Evolutionary conservation across 164 flowering plant species (phyloP), one percentile per base, ranked within the genome.

Genomic region (Vitis amurensis): DNA sequence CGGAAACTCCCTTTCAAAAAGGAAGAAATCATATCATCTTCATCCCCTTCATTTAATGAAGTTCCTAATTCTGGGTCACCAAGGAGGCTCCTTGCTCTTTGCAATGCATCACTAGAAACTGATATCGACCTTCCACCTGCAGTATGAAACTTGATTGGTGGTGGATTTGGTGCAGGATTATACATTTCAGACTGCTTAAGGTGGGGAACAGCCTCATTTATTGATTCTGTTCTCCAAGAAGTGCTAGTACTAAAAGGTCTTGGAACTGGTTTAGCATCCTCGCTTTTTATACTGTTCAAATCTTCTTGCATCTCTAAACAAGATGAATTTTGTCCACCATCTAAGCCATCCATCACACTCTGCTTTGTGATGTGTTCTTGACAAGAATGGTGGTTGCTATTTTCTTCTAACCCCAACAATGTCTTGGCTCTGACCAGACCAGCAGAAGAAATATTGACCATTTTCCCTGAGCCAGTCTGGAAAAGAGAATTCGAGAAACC

Each of bases 61-160:
- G 19, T 63, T 50, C 82, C 89, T 44, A 85, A 55, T 60, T 89
- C 97, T 19, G 88, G 79, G 47, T 88, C 91, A 67, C 97, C 94
- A 57, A 96, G 99, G 76, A 96, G 91, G 69, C 88, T 91, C 77
- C 80, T 87, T 60, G 98, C 98, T 55, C 95, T 95, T 75, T 87
- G 77, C 81, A 96, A 79, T 68, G 98, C 98, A 82, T 88, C 92
- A 74, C 75, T 74, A 12, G 99, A 96, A 72, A 96, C 89, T n/a
- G 93, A 90, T 49, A 96, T 79, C 44, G 97, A 92, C 76, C 85
- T 85, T 37, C 98, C 98, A 60, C 97, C 99, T 47, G 98, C 98
- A 61, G 98, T 90, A 13, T 87, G 91, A 70, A 96, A 93, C 79
- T 85, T 87, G 27, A 92, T 74, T 66, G 88, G 87, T 73, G 95